Percentiles rank a stretch among this genome's conserved stretches.
phyloP scores from a whole-genome alignment of 768 basidiomycete genomes.

The Psilocybe azurescens region DNA sequence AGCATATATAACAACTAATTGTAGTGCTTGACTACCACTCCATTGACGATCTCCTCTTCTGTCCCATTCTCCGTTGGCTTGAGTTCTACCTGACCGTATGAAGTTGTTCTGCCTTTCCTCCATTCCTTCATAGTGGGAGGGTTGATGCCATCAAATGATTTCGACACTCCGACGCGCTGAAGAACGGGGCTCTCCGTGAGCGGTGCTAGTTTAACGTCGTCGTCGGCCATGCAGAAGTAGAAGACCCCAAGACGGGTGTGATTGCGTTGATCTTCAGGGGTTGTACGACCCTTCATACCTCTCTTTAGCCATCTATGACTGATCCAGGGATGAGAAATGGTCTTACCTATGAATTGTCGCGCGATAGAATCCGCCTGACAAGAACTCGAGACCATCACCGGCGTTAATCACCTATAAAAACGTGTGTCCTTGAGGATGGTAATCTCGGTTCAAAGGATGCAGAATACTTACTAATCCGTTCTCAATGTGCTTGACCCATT shows the following conservation, averaged over 20 bases:
- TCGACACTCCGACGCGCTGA: slow-evolving; percentile 45
- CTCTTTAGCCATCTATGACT: neutral
- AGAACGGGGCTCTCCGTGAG: slow-evolving; percentile 53
- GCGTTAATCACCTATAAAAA: slow-evolving; percentile 57
- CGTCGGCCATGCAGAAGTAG: slow-evolving; percentile 61
- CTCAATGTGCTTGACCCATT: slow-evolving; percentile 62
- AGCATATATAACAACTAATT: slow-evolving; percentile 35
- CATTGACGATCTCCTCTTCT: slow-evolving; percentile 61
- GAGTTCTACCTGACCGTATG: slow-evolving; percentile 55
- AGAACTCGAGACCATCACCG: slow-evolving; percentile 63
- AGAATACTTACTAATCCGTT: slow-evolving; percentile 52
- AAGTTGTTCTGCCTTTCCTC: slow-evolving; percentile 53
- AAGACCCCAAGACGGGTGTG: slow-evolving; percentile 60
- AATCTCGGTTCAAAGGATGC: too few species aligned
- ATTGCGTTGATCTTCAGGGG: slow-evolving; percentile 60
- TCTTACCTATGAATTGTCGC: slow-evolving; percentile 55
- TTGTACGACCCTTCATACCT: slow-evolving; percentile 53
- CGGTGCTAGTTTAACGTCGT: slow-evolving; percentile 51
- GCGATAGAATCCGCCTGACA: slow-evolving; percentile 64
- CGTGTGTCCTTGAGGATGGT: neutral
- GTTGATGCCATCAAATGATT: slow-evolving; percentile 39
- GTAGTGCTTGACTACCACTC: slow-evolving; percentile 62
- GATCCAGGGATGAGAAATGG: neutral
- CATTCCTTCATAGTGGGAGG: slow-evolving; percentile 59
- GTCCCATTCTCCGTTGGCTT: slow-evolving; percentile 43